Evolutionary conservation across 306 rosid genomes (phyloP).

Genomic region (Sicyos baderoa): DNA sequence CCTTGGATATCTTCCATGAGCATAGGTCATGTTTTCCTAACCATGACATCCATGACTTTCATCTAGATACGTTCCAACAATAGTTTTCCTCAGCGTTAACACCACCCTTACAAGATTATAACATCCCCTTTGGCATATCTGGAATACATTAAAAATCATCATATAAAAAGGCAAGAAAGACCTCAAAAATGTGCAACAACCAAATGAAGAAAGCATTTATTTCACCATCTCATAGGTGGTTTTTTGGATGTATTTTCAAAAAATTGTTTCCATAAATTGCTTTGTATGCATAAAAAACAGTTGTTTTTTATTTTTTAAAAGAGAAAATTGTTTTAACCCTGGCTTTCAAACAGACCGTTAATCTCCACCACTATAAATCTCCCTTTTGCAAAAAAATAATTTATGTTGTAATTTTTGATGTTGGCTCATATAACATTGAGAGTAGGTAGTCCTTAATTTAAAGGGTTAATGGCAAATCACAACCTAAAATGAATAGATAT

Average conservation of each 20-base stretch:
- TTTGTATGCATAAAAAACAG: background rate
- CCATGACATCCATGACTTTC: conserved; percentile 13
- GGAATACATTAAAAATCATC: background rate
- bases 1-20: conserved; percentile 17
- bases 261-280: background rate
- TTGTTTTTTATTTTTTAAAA: background rate
- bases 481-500: background rate
- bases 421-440: background rate
- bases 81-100: background rate
- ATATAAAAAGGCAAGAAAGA: background rate
- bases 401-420: background rate
- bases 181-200: conserved; percentile 2
- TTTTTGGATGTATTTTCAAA: background rate
- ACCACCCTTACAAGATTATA: background rate
- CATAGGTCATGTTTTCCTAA: background rate
- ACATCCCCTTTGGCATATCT: conserved; percentile 4
- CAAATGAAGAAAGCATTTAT: background rate
- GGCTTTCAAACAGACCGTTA: background rate
- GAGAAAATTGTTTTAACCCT: background rate
- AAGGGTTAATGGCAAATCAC: background rate
- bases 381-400: background rate
- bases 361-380: background rate
- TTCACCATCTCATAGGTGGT: background rate
- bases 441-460: background rate
- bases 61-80: background rate